A percentile compares a stretch with the other conserved stretches of the same genome.
phyloP scores from a whole-genome alignment of 2,329 filamentous ascomycete genomes.

The Ascocoryne sarcoides region DNA sequence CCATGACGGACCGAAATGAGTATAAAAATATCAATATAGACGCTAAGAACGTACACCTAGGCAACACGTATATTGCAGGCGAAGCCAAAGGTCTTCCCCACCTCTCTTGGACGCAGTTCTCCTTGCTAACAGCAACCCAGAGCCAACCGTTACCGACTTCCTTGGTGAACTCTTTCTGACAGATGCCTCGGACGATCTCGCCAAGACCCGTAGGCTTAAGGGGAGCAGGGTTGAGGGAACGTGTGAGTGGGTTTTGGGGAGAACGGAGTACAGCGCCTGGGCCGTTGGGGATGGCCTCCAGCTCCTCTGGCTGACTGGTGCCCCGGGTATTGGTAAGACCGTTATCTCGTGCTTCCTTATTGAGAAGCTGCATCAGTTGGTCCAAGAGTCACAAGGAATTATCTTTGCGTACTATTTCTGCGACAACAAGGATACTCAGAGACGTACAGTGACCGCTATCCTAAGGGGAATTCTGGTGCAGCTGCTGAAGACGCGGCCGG shows the following conservation, averaged over 20 bases:
- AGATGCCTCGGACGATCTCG: too few relatives aligned
- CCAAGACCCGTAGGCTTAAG: too few relatives aligned
- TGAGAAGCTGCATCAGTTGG: not conserved
- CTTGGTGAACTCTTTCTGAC: too few relatives aligned
- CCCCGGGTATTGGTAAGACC: not conserved
- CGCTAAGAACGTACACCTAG: too few relatives aligned
- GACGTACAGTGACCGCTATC: not conserved
- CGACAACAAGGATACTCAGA: not conserved
- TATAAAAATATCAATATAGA: too few relatives aligned
- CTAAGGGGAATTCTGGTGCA: not conserved
- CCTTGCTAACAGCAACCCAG: too few relatives aligned
- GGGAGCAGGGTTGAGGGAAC: not conserved
- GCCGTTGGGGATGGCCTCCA: not conserved
- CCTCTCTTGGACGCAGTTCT: too few relatives aligned
- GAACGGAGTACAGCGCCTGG: not conserved
- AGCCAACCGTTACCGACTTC: too few relatives aligned
- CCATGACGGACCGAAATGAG: too few relatives aligned
- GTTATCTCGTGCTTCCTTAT: not conserved
- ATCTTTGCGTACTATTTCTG: not conserved
- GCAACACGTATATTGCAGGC: too few relatives aligned
- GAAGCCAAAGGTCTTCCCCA: too few relatives aligned
- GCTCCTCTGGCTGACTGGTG: not conserved
- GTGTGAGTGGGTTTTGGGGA: not conserved
- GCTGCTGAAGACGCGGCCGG: not conserved
- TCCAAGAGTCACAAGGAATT: not conserved